Percentiles rank a stretch among this genome's conserved stretches.
Conservation (phyloP, 73 alveolate genomes). For the Paramecium primaurelia region DNA sequence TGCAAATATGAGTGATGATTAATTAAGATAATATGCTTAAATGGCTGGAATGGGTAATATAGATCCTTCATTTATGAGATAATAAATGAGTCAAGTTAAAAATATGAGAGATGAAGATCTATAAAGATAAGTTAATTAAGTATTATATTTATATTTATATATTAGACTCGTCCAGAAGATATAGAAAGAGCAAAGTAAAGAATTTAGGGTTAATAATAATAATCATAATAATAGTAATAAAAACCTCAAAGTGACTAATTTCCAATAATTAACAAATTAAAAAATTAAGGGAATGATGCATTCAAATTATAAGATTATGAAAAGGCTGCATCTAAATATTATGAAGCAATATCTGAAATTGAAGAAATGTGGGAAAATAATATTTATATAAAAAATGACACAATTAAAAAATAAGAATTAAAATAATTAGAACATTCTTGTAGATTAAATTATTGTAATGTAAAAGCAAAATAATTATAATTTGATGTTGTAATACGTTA, state of each 20-base stretch:
- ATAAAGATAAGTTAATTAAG: neutral
- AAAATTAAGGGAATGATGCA: slow-evolving; percentile 55
- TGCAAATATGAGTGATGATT: slow-evolving; percentile 40
- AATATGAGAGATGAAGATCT: neutral
- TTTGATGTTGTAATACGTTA: slow-evolving; percentile 31
- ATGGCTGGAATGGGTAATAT: slow-evolving; percentile 2
- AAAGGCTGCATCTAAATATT: slow-evolving; percentile 45
- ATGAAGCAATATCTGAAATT: slow-evolving; percentile 50
- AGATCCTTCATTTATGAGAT: slow-evolving; percentile 1
- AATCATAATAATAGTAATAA: neutral
- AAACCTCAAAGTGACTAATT: neutral
- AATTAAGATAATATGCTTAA: slow-evolving; percentile 45
- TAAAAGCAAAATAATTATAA: slow-evolving; percentile 41
- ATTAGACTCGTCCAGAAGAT: neutral
- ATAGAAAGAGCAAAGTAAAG: neutral
- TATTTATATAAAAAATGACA: neutral
- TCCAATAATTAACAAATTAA: slow-evolving; percentile 26
- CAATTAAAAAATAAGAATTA: neutral
- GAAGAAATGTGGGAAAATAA: slow-evolving; percentile 45
- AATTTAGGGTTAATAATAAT: neutral
- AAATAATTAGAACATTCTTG: slow-evolving; percentile 35
- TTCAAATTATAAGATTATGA: neutral
- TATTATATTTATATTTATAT: neutral
- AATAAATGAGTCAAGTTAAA: neutral
- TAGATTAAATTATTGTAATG: slow-evolving; percentile 57